Evolutionary conservation across 75 land plant genomes (phyloP), one percentile per base, ranked within the genome.

Genomic region (Pseudotsuga menziesii): DNA sequence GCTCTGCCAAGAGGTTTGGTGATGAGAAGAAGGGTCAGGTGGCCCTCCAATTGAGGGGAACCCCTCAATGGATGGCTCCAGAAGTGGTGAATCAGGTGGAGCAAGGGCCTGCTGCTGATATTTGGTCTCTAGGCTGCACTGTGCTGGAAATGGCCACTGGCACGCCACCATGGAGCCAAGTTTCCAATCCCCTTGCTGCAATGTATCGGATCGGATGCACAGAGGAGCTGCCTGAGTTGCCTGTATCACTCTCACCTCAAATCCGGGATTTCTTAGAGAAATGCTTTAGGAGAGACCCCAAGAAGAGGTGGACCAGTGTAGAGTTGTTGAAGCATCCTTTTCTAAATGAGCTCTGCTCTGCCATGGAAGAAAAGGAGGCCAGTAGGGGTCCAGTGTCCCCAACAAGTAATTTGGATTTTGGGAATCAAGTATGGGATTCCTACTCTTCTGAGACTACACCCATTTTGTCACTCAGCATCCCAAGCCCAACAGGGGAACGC

Each of bases 251-350:
- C 6, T 92, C 95, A 29, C 75, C 74, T n/a, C 76, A 80, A 2
- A 92, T 75, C 0, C 83, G 76, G 83, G 98, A 95, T 77, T 95
- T 95, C 69, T 76, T 95, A 26, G 41, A 58, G 14, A 89, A 86
- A 66, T 95, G 98, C 80, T 80, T 95, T 70, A 67, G 48, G 63
- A 70, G 88, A 27, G 78, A 92, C 35, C 84, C 92, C 2, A 63
- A 79, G 20, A 71, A 77, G 57, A 58, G 98, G 22, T 89, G 85
- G 91, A 88, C 91, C 15, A 87, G 80, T 35, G 80, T 77, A 16
- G 72, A 91, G 80, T 84, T 95, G n/a, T 84, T 94, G 56, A n/a
- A 80, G 22, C 98, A 94, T 73, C 88, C 91, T 58, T 61, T 61
- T 61, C 25, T 61, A 2, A 22, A 7, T 9, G 62, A 61, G 25